Evolutionary conservation across 1,139 yeast species (phyloP), one percentile per base, ranked within the genome.

Genomic region (Groenewaldozyma sp.): DNA sequence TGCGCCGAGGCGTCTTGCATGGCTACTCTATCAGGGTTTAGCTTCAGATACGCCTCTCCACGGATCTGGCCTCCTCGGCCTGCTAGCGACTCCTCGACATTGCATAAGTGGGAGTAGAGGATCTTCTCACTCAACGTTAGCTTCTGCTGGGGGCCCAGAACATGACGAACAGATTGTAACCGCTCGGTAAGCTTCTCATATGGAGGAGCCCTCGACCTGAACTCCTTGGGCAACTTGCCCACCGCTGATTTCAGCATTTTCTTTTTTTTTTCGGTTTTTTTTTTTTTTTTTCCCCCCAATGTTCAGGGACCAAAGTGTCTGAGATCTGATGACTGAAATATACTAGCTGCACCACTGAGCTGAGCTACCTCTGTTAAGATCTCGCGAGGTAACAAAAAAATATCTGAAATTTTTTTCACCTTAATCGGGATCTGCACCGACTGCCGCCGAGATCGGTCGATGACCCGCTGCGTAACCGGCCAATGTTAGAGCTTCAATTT

Each of bases 1-100:
- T 91, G 98, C 2, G 98, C 98, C 19, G 95, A 82, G 1, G 98
- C 98, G 67, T 91, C 98, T 68, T 91, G 98, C 96, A 88, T 88
- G 20, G 98, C 98, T 17, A 91, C 98, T 55, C 98, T 74, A 60
- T 91, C 98, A n/a, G 98, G 98, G 58, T 79, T 74, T 53, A 91
- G 71, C 68, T 91, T 91, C 59, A 91, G 74, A 60, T 91, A 91
- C 45, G 83, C 76, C 45, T 74, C 62, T 38, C 98, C 98, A 54
- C 98, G 74, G 49, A 88, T 74, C 45, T 76, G 71, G 17, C 37
- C 38, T 14, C 45, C 40, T 68, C 62, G 31, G 61, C 56, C 40
- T 2, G 74, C 68, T 42, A 86, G 68, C 31, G 81, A 71, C 49
- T 84, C 95, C 54, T 82, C 91, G 6, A 95, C 94, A 56, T 84